Percentiles rank a stretch among this genome's conserved stretches.
Conservation (phyloP, 495 filamentous ascomycete species). For the Neurospora sp. region DNA sequence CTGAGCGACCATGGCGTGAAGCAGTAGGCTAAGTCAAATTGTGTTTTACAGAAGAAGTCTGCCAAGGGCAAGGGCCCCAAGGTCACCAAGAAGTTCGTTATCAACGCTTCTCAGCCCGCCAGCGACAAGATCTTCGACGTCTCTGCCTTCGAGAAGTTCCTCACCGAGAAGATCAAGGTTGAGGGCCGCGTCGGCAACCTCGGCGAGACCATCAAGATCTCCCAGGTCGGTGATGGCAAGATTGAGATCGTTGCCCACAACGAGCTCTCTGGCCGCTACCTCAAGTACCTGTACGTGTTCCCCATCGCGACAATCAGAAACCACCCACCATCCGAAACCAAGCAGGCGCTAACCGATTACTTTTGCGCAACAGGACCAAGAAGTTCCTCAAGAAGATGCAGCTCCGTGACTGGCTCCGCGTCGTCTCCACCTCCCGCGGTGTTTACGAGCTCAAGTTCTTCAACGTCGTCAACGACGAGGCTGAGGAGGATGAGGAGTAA, state of each 20-base stretch:
- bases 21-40: slow-evolving; percentile 87
- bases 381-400: slow-evolving; percentile 99
- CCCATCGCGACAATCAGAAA: background rate
- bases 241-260: slow-evolving; percentile 96
- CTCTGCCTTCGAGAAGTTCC: slow-evolving; percentile 98
- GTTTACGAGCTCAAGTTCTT: slow-evolving; percentile 99
- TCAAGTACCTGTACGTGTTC: slow-evolving; percentile 90
- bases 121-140: slow-evolving; percentile 99
- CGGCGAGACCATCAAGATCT: slow-evolving; percentile 85
- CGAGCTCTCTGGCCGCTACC: slow-evolving; percentile 94
- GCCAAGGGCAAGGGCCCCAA: slow-evolving; percentile 51
- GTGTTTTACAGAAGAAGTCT: slow-evolving; percentile 50
- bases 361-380: slow-evolving; percentile 75
- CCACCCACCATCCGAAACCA: background rate
- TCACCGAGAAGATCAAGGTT: slow-evolving; percentile 99
- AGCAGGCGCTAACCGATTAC: background rate
- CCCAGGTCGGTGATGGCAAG: slow-evolving; percentile 85
- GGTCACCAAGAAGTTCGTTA: slow-evolving; percentile 77
- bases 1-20: slow-evolving; percentile 47
- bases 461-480: slow-evolving; percentile 98
- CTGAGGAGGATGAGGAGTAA: slow-evolving; percentile 97
- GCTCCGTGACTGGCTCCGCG: slow-evolving; percentile 98
- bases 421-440: slow-evolving; percentile 92
- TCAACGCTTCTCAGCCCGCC: slow-evolving; percentile 95
- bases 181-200: slow-evolving; percentile 97